Percentiles rank a stretch among this genome's conserved stretches.
Evolutionary conservation across 495 filamentous ascomycete genomes (phyloP).

Genomic region (Neurospora africana): DNA sequence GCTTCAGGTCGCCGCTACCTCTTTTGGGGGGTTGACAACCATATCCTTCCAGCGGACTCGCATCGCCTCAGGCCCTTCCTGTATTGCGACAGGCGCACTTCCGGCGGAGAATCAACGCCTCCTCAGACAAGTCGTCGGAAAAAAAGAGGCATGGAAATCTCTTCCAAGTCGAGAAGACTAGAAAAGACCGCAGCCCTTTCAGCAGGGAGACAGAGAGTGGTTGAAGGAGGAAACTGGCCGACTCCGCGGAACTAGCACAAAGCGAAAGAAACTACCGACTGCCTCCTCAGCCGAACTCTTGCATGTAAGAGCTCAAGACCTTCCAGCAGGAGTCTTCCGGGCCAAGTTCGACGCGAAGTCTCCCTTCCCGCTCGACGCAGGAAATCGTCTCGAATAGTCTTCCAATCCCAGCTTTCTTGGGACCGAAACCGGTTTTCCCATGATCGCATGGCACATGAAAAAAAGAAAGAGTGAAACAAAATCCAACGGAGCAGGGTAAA

Average conservation of each 20-base stretch:
- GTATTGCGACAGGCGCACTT: background rate
- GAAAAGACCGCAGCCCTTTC: background rate
- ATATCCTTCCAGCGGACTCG: conserved; percentile 7
- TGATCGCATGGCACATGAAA: background rate
- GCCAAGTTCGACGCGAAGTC: conserved; percentile 2
- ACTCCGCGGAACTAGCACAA: conserved; percentile 1
- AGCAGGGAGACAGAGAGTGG: background rate
- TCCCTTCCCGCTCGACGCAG: conserved; percentile 1
- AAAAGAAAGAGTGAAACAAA: background rate
- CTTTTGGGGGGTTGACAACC: background rate
- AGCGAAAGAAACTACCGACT: conserved; percentile 3
- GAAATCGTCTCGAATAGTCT: background rate
- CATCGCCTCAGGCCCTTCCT: conserved; percentile 8
- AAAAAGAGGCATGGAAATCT: background rate
- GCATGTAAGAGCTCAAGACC: background rate
- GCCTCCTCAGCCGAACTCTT: conserved; percentile 3
- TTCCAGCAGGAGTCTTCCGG: conserved; percentile 12
- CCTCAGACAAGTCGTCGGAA: background rate
- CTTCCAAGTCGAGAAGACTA: background rate
- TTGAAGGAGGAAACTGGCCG: background rate
- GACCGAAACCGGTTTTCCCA: background rate
- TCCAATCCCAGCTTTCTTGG: background rate
- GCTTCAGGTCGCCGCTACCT: conserved; percentile 8
- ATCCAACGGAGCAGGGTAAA: background rate
- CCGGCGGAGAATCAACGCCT: conserved; percentile 11